Base-by-base conservation (phyloP, 2,329 filamentous ascomycete genomes). In the Xylariaceae sp. region DNA sequence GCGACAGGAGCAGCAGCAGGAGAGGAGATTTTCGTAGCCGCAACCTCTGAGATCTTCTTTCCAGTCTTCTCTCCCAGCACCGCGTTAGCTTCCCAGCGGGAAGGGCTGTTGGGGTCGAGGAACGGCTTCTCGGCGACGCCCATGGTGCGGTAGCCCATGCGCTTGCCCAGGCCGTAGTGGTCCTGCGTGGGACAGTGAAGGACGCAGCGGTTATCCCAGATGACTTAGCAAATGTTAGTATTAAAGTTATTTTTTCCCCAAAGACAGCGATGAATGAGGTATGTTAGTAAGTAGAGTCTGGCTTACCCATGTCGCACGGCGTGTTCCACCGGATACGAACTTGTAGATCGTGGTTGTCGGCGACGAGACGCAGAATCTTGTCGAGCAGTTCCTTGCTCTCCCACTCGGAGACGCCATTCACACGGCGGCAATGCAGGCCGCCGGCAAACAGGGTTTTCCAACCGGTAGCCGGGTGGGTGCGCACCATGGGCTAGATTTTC, bases 381-480 rank as follows among this genome's bases (percentile, higher is more conserved):
- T 62, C 50, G 7, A 68, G 61, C 40, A 70, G 58, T 29, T 48
- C 48, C 14, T 46, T 32, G 2, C 56, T 63, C 60, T 70, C 67
- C 21, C 54, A 57, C 19, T 63, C 62, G 2, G 60, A 52, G 10
- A 70, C 60, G 6, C 66, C 67, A 50, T 67, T 56, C 59, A 70
- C 63, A 21, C 54, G 40, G 56, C 62, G 18, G 10, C 68, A 63
- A 64, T 70, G 66, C 54, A 60, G 60, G 53, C 67, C 66, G 2
- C 67, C 67, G 21, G 67, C 67, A 60, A 68, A 70, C 19, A 69
- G 72, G 54, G 75, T 79, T 71, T 85, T 86, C 84, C 84, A 87
- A 0, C 84, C 84, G 0, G 84, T 87, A 0, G 87, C 83, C 0
- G 85, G 84, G 60, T 88, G 86, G 1, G 84, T 87, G 16, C 84